Base-by-base conservation (phyloP, 768 basidiomycete species). In the Tricholoma hemisulphureum region DNA sequence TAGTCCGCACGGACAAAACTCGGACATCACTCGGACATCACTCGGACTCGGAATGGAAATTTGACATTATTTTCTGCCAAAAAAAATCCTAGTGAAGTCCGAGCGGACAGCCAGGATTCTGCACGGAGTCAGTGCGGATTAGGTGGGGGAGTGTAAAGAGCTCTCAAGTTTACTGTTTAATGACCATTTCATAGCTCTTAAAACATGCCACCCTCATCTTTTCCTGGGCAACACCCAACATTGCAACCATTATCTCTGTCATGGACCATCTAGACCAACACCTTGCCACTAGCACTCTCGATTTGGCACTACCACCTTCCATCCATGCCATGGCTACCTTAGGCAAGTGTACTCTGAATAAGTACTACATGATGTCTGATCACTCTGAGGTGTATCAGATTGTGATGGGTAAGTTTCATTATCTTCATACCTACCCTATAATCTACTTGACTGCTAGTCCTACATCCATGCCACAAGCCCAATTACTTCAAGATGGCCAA, bases 381-480 rank as follows among this genome's bases (percentile, higher is more conserved):
- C 10, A 56, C 3, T 70, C 67, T 5, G 61, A 71, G 4, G 50
- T 68, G 3, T 73, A 70, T 55, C 61, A 59, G 1, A 68, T 73
- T 54, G 67, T 69, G 7, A 69, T 73, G 64, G 57, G 72, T 73
- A 62, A 23, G 68, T 69, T 21, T 20, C 14, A 34, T 31, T 45
- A 20, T 51, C 18, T 46, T 39, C 8, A 10, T 39, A 52, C 39
- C 28, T 43, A 20, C 39, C 13, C 31, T 45, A 24, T 35, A 50
- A 37, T 21, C 20, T 39, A 18, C 39, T n/a, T 18, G 67, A n/a
- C 13, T 69, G 18, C 10, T 31, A 77, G 74, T 76, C 18, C 68
- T 76, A 10, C 71, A 76, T 58, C 75, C 73, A 2, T 56, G 59
- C 0, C 64, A 73, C 65, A 76, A 76, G 61, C 65, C 75, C 2